A percentile compares a stretch with the other conserved stretches of the same genome.
Evolutionary conservation across 2,329 filamentous ascomycete genomes (phyloP).

Genomic region (Thermoascus crustaceus): DNA sequence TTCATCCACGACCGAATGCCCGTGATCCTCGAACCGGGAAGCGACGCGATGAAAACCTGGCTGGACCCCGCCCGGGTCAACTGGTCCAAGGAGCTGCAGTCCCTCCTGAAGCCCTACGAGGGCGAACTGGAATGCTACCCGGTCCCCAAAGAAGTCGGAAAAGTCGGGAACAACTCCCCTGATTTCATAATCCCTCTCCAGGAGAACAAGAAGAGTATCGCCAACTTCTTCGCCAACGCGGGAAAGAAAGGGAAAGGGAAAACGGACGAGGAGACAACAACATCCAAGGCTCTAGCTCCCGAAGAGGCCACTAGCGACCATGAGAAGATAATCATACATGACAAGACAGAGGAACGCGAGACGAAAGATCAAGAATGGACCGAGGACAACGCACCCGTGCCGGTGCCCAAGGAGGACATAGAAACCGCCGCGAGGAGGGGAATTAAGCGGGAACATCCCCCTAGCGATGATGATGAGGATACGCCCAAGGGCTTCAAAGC

Average conservation of each 20-base stretch:
- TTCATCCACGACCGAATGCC: slow-evolving; percentile 97
- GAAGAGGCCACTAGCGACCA: slow-evolving; percentile 27
- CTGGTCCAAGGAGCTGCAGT: slow-evolving; percentile 74
- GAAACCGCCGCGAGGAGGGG: slow-evolving; percentile 21
- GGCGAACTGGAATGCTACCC: slow-evolving; percentile 78
- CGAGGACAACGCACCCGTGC: slow-evolving; percentile 47
- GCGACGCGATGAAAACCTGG: slow-evolving; percentile 63
- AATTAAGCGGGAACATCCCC: slow-evolving; percentile 42
- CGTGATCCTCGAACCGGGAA: slow-evolving; percentile 73
- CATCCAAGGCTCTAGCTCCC: neutral
- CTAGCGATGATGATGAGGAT: slow-evolving; percentile 17
- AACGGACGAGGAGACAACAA: slow-evolving; percentile 14
- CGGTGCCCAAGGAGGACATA: slow-evolving; percentile 22
- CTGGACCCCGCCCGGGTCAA: slow-evolving; percentile 62
- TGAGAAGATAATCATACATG: slow-evolving; percentile 16
- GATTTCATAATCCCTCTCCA: slow-evolving; percentile 74
- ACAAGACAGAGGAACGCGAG: slow-evolving; percentile 20
- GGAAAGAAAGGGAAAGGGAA: slow-evolving; percentile 28
- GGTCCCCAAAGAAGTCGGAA: slow-evolving; percentile 82
- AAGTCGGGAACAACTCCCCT: slow-evolving; percentile 84
- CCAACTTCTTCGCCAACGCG: slow-evolving; percentile 74
- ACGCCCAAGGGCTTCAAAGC: slow-evolving; percentile 14
- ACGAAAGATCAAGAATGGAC: slow-evolving; percentile 39
- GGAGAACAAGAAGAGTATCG: slow-evolving; percentile 88
- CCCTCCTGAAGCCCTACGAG: slow-evolving; percentile 66